Evolutionary conservation across 306 rosid genomes (phyloP).

Genomic region (Canavalia gladiata): DNA sequence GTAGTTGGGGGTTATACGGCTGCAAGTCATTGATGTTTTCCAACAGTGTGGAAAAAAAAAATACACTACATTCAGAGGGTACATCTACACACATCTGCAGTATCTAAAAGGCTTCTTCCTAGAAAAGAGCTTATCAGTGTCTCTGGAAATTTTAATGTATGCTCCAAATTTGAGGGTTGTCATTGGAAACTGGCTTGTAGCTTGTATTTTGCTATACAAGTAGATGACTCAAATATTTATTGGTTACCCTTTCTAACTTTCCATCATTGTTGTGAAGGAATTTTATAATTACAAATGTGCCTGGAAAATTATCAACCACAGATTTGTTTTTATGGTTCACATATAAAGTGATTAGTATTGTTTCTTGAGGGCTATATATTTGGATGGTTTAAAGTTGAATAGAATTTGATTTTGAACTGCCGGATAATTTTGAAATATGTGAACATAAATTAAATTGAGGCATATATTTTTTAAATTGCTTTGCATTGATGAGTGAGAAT

Average conservation of each 20-base stretch:
- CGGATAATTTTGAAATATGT: too few species aligned
- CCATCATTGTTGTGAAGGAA: conserved; percentile 16
- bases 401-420: too few species aligned
- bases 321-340: background rate
- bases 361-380: too few species aligned
- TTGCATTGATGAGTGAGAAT: too few species aligned
- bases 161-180: conserved; percentile 47
- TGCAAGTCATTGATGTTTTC: conserved; percentile 31
- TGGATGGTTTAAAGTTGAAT: too few species aligned
- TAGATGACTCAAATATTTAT: conserved; percentile 30
- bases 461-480: too few species aligned
- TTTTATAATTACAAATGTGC: conserved; percentile 43
- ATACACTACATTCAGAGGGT: conserved; percentile 27
- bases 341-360: background rate
- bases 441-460: too few species aligned
- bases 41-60: conserved; percentile 26
- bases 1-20: conserved; percentile 47
- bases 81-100: conserved; percentile 19
- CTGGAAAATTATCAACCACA: conserved; percentile 23
- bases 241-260: background rate
- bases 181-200: conserved; percentile 52
- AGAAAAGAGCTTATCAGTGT: conserved; percentile 43
- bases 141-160: conserved; percentile 36
- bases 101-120: conserved; percentile 30
- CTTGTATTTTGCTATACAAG: conserved; percentile 27